A percentile compares a stretch with the other conserved stretches of the same genome.
phyloP scores from a whole-genome alignment of 2,329 filamentous ascomycete species.

The Neoascochyta sp. region DNA sequence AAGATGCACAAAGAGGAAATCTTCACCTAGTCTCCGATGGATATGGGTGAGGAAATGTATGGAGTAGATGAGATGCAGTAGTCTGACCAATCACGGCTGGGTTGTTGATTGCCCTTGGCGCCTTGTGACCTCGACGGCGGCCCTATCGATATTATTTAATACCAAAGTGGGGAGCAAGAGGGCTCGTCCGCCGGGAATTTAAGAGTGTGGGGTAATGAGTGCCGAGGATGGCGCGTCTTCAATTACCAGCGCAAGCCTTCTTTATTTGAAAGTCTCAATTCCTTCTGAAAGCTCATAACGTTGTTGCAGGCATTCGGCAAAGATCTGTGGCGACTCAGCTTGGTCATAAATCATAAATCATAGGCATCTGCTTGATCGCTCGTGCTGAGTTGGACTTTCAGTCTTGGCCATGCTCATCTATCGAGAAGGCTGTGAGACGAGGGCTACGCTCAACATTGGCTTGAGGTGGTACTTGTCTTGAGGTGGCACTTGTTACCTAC shows the following conservation, averaged over 20 bases:
- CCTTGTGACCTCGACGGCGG: conserved; percentile 15
- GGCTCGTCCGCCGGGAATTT: conserved; percentile 18
- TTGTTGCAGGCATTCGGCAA: too few relatives aligned
- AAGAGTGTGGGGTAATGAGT: conserved; percentile 12
- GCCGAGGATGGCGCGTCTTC: conserved; percentile 4
- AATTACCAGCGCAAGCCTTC: conserved; percentile 2
- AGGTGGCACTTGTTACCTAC: too few relatives aligned
- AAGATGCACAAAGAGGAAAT: conserved; percentile 5
- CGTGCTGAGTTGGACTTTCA: too few relatives aligned
- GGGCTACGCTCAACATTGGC: too few relatives aligned
- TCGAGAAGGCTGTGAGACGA: too few relatives aligned
- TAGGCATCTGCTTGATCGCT: too few relatives aligned
- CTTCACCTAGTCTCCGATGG: conserved; percentile 4
- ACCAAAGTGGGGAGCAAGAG: conserved; percentile 21
- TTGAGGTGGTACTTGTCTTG: too few relatives aligned
- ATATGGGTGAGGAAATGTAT: conserved; percentile 7
- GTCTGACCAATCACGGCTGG: conserved; percentile 3
- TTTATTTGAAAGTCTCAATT: too few relatives aligned
- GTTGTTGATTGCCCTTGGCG: conserved; percentile 16
- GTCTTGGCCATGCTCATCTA: too few relatives aligned
- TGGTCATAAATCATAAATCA: too few relatives aligned
- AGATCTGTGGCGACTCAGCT: too few relatives aligned
- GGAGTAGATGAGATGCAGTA: conserved; percentile 7
- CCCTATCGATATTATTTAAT: conserved; percentile 27
- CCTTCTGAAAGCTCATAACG: too few relatives aligned